Evolutionary conservation across 371 early-diverging fungal species (phyloP).

Genomic region (Coemansia sp.): DNA sequence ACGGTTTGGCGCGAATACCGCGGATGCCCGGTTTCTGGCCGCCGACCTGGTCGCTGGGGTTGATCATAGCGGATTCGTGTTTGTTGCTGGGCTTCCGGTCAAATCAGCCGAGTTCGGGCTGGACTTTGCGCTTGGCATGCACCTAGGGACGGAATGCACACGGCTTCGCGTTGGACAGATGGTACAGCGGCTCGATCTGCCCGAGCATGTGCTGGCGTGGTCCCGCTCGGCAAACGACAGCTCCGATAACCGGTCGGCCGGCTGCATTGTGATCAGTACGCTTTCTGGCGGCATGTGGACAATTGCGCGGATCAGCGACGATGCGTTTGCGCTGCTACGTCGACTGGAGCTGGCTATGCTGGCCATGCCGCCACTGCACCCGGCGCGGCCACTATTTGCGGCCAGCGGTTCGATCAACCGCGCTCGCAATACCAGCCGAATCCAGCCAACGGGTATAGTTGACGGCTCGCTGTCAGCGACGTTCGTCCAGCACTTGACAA

Average conservation of each 20-base stretch:
- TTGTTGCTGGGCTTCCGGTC: conserved; percentile 12
- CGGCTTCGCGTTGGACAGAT: conserved; percentile 15
- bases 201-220: conserved; percentile 23
- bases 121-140: conserved; percentile 26
- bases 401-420: conserved; percentile 10
- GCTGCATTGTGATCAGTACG: conserved; percentile 15
- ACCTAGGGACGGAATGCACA: conserved; percentile 27
- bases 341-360: conserved; percentile 27
- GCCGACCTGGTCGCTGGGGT: conserved; percentile 19
- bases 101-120: conserved; percentile 28
- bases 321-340: conserved; percentile 15
- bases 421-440: background rate
- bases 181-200: conserved; percentile 5
- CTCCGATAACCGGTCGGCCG: background rate
- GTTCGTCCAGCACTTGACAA: conserved; percentile 15
- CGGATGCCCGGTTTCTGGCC: conserved; percentile 32
- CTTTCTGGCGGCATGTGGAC: conserved; percentile 38
- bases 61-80: conserved; percentile 22
- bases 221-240: background rate
- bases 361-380: conserved; percentile 13
- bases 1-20: conserved; percentile 27
- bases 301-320: conserved; percentile 18
- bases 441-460: conserved; percentile 4
- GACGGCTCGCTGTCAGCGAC: conserved; percentile 22
- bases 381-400: conserved; percentile 29